phyloP scores from a whole-genome alignment of 371 early-diverging fungal genomes.

The Haplosporangium sp. region DNA sequence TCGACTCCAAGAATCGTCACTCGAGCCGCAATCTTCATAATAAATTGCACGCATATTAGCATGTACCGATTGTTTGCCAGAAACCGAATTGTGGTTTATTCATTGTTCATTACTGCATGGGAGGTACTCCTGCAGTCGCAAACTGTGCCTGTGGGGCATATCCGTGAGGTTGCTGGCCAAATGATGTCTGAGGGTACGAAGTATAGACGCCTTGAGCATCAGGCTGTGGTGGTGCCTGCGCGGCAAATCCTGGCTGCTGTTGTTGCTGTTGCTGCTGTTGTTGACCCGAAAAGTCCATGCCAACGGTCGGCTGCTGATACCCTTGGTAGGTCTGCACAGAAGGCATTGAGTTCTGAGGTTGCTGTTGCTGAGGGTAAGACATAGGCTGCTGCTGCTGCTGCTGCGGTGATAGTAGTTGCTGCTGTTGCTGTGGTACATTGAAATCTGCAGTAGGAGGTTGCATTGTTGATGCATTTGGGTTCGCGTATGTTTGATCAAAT shows the following conservation, averaged over 20 bases:
- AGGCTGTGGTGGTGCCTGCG: conserved; percentile 2
- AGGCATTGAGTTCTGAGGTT: conserved; percentile 7
- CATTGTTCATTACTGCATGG: conserved; percentile 14
- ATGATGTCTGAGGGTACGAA: conserved; percentile 12
- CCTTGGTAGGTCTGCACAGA: conserved; percentile 22
- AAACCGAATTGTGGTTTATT: too few relatives aligned
- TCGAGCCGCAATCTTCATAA: not conserved
- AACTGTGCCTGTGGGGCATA: conserved; percentile 39
- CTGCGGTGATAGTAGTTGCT: not conserved
- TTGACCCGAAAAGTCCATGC: conserved; percentile 8
- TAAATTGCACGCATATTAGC: too few relatives aligned
- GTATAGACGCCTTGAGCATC: conserved; percentile 19
- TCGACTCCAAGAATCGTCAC: not conserved
- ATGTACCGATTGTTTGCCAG: not conserved
- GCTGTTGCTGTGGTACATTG: conserved; percentile 13
- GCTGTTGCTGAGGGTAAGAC: not conserved
- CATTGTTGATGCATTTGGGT: conserved; percentile 13
- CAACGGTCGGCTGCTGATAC: conserved; percentile 4
- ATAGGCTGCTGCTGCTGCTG: conserved; percentile 12
- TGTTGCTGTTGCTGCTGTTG: conserved; percentile 12
- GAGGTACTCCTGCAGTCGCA: conserved; percentile 23
- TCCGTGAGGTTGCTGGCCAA: conserved; percentile 19
- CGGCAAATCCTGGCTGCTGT: conserved; percentile 14
- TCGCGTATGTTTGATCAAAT: conserved; percentile 35
- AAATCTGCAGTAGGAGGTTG: conserved; percentile 19